phyloP scores from a whole-genome alignment of 2,329 filamentous ascomycete species.

The Chalaropsis ovoidea region DNA sequence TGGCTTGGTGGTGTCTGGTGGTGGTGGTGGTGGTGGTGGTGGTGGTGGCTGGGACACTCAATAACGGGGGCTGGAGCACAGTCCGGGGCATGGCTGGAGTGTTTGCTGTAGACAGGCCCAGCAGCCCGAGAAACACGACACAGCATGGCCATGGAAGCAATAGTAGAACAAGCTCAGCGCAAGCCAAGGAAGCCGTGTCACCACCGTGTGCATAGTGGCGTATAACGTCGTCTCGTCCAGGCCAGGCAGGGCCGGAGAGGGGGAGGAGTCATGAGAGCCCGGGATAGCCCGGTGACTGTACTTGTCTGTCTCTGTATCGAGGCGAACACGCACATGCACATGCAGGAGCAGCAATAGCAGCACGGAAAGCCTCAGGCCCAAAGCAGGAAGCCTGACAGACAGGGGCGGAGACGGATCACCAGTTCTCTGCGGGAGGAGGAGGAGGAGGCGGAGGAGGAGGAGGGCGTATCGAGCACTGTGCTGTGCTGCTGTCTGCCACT shows the following conservation, averaged over 20 bases:
- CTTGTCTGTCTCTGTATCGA: not conserved
- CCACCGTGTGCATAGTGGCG: not conserved
- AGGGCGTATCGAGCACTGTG: not conserved
- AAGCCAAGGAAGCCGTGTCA: not conserved
- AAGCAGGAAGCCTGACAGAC: not conserved
- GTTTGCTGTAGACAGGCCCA: not conserved
- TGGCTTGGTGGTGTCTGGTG: too few species aligned
- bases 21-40: not conserved
- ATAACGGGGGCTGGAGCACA: slow-evolving; percentile 5
- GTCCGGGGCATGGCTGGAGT: slow-evolving; percentile 3
- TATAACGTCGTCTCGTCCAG: too few species aligned
- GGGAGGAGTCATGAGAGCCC: too few species aligned
- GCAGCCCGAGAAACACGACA: not conserved
- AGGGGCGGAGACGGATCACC: not conserved
- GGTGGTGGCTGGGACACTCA: slow-evolving; percentile 11
- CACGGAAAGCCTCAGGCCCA: not conserved
- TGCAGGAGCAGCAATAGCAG: too few species aligned
- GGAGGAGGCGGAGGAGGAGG: not conserved
- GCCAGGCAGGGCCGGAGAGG: too few species aligned
- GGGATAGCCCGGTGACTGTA: not conserved
- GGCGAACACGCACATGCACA: too few species aligned
- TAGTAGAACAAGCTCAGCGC: not conserved
- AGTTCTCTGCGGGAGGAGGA: not conserved
- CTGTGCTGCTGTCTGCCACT: not conserved
- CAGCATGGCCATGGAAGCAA: not conserved